Conservation (phyloP, 768 basidiomycete genomes). For the Suillus weaverae region DNA sequence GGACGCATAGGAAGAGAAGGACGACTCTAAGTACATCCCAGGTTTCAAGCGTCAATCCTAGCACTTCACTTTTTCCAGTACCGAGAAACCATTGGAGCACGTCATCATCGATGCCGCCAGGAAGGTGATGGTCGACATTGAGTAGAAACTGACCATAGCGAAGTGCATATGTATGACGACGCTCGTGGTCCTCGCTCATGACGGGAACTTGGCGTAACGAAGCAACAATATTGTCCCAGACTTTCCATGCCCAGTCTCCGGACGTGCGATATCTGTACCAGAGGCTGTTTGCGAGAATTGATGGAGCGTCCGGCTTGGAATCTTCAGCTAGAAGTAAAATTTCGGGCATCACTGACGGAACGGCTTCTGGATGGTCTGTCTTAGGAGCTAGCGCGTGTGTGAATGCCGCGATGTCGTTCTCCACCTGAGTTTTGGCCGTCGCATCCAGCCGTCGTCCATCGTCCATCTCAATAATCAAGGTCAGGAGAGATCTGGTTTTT, state of each 20-base stretch:
- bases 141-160: constrained; percentile 71
- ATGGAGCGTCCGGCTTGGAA: constrained; percentile 58
- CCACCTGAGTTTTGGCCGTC: constrained; percentile 57
- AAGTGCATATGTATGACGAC: constrained; percentile 53
- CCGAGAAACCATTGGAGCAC: constrained; percentile 74
- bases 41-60: constrained; percentile 54
- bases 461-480: constrained; percentile 65
- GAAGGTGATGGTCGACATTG: constrained; percentile 76
- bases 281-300: constrained; percentile 69
- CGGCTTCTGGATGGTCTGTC: constrained; percentile 32
- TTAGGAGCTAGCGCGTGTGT: constrained; percentile 48
- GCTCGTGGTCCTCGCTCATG: constrained; percentile 48
- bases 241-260: constrained; percentile 75
- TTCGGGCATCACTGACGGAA: constrained; percentile 51
- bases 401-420: constrained; percentile 59
- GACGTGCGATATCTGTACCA: constrained; percentile 84
- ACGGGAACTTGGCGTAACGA: constrained; percentile 68
- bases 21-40: constrained; percentile 70
- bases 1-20: constrained; percentile 61
- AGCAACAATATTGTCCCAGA: constrained; percentile 81
- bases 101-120: constrained; percentile 67
- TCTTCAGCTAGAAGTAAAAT: constrained; percentile 67
- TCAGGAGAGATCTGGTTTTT: constrained; percentile 64
- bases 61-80: constrained; percentile 62
- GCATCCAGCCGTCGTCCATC: constrained; percentile 54